phyloP scores from a whole-genome alignment of 1,139 yeast genomes.

The Pneumocystis carinii region DNA sequence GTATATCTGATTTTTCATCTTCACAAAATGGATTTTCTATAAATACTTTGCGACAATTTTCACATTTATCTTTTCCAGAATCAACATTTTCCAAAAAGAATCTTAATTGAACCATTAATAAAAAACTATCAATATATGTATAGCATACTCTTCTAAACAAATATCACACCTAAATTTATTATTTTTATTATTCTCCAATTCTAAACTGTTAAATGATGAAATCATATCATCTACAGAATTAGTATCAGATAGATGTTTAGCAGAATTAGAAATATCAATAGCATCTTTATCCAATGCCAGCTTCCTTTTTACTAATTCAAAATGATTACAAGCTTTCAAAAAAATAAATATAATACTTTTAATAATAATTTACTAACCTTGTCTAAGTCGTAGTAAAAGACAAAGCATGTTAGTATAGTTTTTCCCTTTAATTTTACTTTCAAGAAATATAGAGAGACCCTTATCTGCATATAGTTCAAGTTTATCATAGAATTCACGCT shows the following conservation, averaged over 20 bases:
- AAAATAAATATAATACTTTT: slow-evolving; percentile 17
- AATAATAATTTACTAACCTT: slow-evolving; percentile 60
- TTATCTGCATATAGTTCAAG: slow-evolving; percentile 51
- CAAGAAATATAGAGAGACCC: slow-evolving; percentile 47
- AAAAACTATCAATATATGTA: slow-evolving; percentile 4
- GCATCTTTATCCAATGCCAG: slow-evolving; percentile 1
- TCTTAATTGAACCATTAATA: slow-evolving; percentile 7
- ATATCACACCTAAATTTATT: slow-evolving; percentile 5
- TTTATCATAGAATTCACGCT: slow-evolving; percentile 49
- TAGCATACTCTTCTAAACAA: slow-evolving; percentile 5
- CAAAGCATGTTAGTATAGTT: slow-evolving; percentile 66
- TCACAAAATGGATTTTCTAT: background rate
- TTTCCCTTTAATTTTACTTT: slow-evolving; percentile 45
- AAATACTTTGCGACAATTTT: background rate
- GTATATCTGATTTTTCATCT: background rate
- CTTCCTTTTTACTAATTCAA: slow-evolving; percentile 1
- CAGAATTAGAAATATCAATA: background rate
- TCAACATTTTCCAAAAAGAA: slow-evolving; percentile 4
- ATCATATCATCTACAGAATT: slow-evolving; percentile 9
- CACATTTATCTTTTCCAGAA: slow-evolving; percentile 3
- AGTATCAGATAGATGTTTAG: background rate
- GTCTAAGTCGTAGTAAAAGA: slow-evolving; percentile 67
- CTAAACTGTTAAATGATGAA: slow-evolving; percentile 7
- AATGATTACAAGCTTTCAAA: slow-evolving; percentile 5
- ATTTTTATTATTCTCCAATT: slow-evolving; percentile 4